These are phyloP conservation scores for Ramaria sp. DNA, from an alignment of 768 basidiomycete species.

Conservation along the genomic window DNA sequence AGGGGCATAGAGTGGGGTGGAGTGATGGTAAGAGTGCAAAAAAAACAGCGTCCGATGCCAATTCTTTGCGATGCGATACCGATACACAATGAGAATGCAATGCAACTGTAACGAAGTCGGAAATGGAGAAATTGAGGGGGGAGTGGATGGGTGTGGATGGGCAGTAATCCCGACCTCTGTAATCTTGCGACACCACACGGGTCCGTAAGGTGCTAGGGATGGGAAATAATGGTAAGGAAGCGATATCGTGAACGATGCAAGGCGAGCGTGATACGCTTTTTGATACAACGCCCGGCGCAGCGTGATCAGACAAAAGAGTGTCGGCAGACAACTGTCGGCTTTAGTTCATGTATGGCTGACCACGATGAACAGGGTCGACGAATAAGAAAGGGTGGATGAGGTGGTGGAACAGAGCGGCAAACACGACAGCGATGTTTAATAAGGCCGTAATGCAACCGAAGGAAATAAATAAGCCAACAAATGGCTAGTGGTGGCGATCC, in stretches of 20 bases:
- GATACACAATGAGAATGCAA: conserved; percentile 2
- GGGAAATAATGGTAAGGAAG: not conserved
- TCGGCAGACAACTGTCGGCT: not conserved
- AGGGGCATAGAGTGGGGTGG: not conserved
- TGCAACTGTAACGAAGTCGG: not conserved
- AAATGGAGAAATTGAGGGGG: not conserved
- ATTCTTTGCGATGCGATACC: conserved; percentile 5
- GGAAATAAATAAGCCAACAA: conserved; percentile 2
- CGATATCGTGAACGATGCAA: not conserved
- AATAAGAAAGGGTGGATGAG: not conserved
- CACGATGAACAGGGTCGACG: not conserved
- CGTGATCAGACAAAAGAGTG: not conserved
- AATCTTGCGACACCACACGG: not conserved
- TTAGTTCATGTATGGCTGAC: not conserved
- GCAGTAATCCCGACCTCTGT: not conserved
- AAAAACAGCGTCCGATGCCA: conserved; percentile 6
- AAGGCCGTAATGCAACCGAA: conserved; percentile 1
- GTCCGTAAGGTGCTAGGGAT: not conserved
- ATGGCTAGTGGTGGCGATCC: not conserved
- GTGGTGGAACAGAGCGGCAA: not conserved
- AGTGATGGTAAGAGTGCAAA: not conserved
- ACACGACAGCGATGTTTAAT: not conserved
- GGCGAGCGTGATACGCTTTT: not conserved
- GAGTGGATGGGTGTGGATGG: not conserved
- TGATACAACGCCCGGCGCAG: not conserved